phyloP scores from a whole-genome alignment of 1,284 basidiomycete species.

The Ceratobasidium sp. region DNA sequence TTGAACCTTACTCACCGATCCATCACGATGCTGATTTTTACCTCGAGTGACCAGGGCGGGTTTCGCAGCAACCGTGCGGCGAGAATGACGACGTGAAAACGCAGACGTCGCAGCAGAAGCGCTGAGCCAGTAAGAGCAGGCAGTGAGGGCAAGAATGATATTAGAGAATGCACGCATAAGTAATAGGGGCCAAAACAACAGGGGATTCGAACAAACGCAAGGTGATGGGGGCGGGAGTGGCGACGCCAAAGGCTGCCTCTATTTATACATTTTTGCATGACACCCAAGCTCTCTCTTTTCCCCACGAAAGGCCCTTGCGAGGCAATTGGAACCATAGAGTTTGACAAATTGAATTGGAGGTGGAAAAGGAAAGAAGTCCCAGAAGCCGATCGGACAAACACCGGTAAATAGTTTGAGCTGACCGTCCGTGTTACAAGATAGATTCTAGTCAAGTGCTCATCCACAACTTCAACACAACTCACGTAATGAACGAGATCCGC shows the following conservation, averaged over 20 bases:
- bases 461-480: no score
- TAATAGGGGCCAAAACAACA: not conserved
- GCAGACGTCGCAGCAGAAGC: not conserved
- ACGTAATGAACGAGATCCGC: no score
- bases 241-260: not conserved
- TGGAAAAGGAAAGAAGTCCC: not conserved
- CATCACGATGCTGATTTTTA: not conserved
- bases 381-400: not conserved
- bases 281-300: not conserved
- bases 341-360: not conserved
- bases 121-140: not conserved
- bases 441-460: no score
- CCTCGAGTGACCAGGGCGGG: not conserved
- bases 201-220: not conserved
- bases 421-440: no score
- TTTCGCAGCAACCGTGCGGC: not conserved
- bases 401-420: not conserved
- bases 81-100: conserved; percentile 9
- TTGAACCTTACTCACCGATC: not conserved
- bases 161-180: not conserved
- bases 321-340: not conserved
- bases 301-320: not conserved
- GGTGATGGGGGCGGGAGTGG: not conserved
- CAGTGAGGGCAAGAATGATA: not conserved
- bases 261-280: not conserved